These are phyloP conservation scores for Cryphonectria naterciae DNA, from an alignment of 2,329 filamentous ascomycete species.

Conservation along the genomic window DNA sequence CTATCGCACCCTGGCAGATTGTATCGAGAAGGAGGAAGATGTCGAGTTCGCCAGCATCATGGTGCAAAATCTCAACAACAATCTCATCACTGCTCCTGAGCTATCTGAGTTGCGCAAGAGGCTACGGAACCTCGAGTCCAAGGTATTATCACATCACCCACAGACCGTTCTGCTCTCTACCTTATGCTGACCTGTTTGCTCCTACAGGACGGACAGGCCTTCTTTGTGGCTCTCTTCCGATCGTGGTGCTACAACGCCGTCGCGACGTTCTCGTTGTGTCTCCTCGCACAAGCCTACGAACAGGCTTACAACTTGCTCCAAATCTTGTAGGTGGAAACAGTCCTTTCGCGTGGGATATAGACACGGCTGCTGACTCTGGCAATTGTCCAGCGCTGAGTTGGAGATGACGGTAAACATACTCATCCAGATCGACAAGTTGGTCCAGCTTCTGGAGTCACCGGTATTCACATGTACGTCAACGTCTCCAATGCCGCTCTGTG, in stretches of 20 bases:
- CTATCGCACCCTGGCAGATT: slow-evolving; percentile 93
- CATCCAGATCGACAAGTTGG: slow-evolving; percentile 98
- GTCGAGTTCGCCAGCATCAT: slow-evolving; percentile 99
- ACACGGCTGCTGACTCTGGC: slow-evolving; percentile 32
- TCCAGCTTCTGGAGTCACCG: slow-evolving; percentile 93
- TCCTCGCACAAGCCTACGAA: slow-evolving; percentile 96
- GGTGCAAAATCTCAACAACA: slow-evolving; percentile 99
- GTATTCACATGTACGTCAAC: slow-evolving; percentile 87
- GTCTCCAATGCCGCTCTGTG: not conserved
- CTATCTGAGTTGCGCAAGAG: slow-evolving; percentile 88
- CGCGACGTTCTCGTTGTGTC: slow-evolving; percentile 92
- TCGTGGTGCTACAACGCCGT: slow-evolving; percentile 99
- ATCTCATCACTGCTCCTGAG: slow-evolving; percentile 95
- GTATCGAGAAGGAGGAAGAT: slow-evolving; percentile 96
- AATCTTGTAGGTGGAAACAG: slow-evolving; percentile 70
- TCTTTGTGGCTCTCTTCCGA: slow-evolving; percentile 92
- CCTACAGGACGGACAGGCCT: slow-evolving; percentile 81
- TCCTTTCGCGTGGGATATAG: not conserved
- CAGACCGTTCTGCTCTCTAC: not conserved
- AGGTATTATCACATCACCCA: slow-evolving; percentile 49
- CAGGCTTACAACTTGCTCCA: slow-evolving; percentile 95
- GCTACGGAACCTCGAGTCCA: slow-evolving; percentile 86
- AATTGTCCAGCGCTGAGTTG: slow-evolving; percentile 73
- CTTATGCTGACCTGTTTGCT: not conserved
- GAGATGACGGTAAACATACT: slow-evolving; percentile 99